Base-by-base conservation (phyloP, 495 filamentous ascomycete genomes). In the Xylaria palmicola region DNA sequence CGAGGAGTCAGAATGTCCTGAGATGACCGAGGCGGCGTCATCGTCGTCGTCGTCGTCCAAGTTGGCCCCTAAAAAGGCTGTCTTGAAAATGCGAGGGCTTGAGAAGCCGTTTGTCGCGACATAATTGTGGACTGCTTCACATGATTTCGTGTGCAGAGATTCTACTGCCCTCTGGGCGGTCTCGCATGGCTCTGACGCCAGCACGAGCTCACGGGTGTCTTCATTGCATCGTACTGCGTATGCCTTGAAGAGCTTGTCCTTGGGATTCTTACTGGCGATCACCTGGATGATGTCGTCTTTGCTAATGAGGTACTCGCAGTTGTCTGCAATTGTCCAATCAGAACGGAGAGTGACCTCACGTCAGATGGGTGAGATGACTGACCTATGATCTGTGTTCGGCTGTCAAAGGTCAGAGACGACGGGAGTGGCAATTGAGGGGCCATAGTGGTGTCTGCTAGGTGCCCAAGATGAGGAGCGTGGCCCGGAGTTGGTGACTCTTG, bases 81-180 rank as follows among this genome's bases (percentile, higher is more conserved):
- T 67, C 17, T 56, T 56, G 45, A 60, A 26, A 44, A 62, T 44
- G 2, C 62, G 53, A 10, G 64, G 66, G 15, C 64, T 53, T 3
- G 57, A 64, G 58, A 73, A 78, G n/a, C 76, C 75, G 30, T 74
- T 68, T 60, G 62, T 66, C 24, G 50, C 53, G 43, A 77, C 70
- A 59, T 76, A 71, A 36, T 77, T 60, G 51, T 77, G 71, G 13
- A 70, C 68, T 0, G 72, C 76, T 34, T 75, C 68, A 36, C 73
- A 75, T 1, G 71, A 74, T 53, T 73, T 73, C 13, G 59, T 51
- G 29, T 73, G 72, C 6, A 79, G 72, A 4, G 62, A 67, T 20
- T 61, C 60, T 40, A 70, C 26, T 13, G 62, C 65, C 20, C 69
- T 60, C 17, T 73, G 34, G 13, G 65, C 67, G 0, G 61, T 58